Percentiles rank a stretch among this genome's conserved stretches.
Conservation (phyloP, 2,329 filamentous ascomycete species). For the Botrytis fragariae region DNA sequence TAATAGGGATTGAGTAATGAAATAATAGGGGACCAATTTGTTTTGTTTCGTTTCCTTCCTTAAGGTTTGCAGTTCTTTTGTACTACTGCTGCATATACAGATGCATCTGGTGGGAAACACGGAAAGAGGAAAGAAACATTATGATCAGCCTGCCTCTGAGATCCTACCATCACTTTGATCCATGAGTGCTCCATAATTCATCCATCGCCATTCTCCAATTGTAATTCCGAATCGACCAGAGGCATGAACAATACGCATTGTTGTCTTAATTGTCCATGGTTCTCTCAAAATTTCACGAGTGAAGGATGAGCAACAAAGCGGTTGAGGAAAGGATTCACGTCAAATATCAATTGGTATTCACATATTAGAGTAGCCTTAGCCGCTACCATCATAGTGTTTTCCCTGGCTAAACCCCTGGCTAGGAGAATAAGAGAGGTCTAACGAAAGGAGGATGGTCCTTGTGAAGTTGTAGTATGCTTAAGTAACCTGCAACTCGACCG, state of each 20-base stretch:
- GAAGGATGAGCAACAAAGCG: not conserved
- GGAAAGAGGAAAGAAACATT: not conserved
- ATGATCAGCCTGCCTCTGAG: not conserved
- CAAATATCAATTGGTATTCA: not conserved
- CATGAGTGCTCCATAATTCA: conserved; percentile 8
- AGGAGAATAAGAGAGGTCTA: not conserved
- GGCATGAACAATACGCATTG: not conserved
- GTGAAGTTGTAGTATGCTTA: not conserved
- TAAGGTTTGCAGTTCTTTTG: not conserved
- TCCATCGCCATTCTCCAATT: not conserved
- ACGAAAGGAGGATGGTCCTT: not conserved
- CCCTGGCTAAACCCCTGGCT: not conserved
- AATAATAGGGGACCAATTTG: not conserved
- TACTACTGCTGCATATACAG: conserved; percentile 5
- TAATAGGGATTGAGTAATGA: not conserved
- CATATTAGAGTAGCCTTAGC: not conserved
- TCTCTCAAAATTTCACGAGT: not conserved
- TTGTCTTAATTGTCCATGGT: not conserved
- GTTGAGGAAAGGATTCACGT: conserved; percentile 13
- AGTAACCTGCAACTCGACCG: not conserved
- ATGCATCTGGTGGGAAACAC: not conserved
- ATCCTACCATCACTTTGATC: not conserved
- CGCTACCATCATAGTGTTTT: not conserved
- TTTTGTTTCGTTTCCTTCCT: not conserved
- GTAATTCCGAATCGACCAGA: not conserved